Percentiles rank a stretch among this genome's conserved stretches.
Evolutionary conservation across 176 grass and related monocot species (phyloP).

Genomic region (Aegilops sharonensis): DNA sequence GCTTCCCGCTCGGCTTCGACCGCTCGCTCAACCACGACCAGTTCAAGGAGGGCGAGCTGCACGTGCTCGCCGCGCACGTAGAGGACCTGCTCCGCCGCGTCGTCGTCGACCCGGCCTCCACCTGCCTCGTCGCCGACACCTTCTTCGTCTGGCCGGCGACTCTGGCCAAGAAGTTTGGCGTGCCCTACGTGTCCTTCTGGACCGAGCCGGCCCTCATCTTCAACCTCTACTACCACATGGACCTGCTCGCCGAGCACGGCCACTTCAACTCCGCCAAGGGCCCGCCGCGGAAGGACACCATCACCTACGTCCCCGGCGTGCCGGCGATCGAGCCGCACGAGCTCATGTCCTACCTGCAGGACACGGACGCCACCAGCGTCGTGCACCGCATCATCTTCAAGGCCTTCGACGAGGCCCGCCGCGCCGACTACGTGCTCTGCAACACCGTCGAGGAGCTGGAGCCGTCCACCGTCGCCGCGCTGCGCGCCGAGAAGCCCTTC

Average conservation of each 20-base stretch:
- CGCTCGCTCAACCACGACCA: constrained; percentile 55
- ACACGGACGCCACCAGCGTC: constrained; percentile 42
- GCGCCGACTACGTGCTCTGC: constrained; percentile 55
- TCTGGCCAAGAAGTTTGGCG: constrained; percentile 42
- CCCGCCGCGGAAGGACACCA: constrained; percentile 50
- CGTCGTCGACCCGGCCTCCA: constrained; percentile 35
- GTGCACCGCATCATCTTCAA: constrained; percentile 68
- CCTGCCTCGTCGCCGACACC: constrained; percentile 61
- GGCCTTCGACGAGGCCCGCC: constrained; percentile 55
- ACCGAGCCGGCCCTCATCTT: constrained; percentile 74
- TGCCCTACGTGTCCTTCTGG: constrained; percentile 29
- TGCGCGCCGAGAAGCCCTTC: constrained; percentile 48
- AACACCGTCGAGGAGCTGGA: constrained; percentile 84
- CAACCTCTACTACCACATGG: constrained; percentile 59
- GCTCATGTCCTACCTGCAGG: constrained; percentile 63
- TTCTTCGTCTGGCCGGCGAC: constrained; percentile 72
- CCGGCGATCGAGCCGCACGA: constrained; percentile 54
- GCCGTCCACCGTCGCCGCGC: constrained; percentile 44
- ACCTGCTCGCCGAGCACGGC: constrained; percentile 48
- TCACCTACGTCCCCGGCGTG: constrained; percentile 77
- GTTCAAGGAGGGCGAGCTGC: constrained; percentile 50
- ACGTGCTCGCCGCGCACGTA: constrained; percentile 57
- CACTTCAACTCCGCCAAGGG: constrained; percentile 56
- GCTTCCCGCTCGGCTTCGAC: constrained; percentile 52
- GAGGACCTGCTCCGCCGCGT: constrained; percentile 37